Evolutionary conservation across 257 asterid genomes (phyloP).

Genomic region (Scutellaria baicalensis): DNA sequence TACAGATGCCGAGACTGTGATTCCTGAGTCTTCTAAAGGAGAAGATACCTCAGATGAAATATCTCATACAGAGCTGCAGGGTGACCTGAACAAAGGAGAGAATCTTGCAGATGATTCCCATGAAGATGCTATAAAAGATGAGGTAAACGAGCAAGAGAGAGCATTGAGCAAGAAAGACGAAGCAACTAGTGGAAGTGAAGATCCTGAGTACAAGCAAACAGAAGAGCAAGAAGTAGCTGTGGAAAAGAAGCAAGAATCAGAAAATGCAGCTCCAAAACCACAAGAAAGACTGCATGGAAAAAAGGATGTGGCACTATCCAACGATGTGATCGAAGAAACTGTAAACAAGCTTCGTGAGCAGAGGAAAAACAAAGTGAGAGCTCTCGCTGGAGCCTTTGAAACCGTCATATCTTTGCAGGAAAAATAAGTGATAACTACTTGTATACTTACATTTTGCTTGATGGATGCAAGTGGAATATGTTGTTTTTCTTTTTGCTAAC

Average conservation of each 20-base stretch:
- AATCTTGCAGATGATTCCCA: conserved; percentile 10
- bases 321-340: conserved; percentile 47
- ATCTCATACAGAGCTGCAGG: not conserved
- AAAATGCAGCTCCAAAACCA: conserved; percentile 14
- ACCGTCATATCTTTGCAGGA: conserved; percentile 52
- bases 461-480: not conserved
- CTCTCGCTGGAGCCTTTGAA: conserved; percentile 66
- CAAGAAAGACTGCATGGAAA: conserved; percentile 25
- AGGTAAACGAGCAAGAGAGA: conserved; percentile 5
- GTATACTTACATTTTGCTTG: not conserved
- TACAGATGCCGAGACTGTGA: conserved; percentile 15
- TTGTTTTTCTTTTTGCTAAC: not conserved
- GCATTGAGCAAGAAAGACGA: conserved; percentile 11
- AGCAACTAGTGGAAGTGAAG: conserved; percentile 5
- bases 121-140: conserved; percentile 22
- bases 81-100: not conserved
- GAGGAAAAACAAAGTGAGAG: conserved; percentile 49
- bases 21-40: conserved; percentile 10
- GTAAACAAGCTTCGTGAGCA: conserved; percentile 42
- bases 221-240: conserved; percentile 13
- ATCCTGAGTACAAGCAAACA: conserved; percentile 16
- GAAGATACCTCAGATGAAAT: conserved; percentile 13
- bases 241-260: conserved; percentile 21
- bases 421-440: conserved; percentile 16
- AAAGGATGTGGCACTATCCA: conserved; percentile 31